A percentile compares a stretch with the other conserved stretches of the same genome.
Evolutionary conservation across 352 stramenopile genomes (phyloP).

Genomic region (Pythium folliculosum): DNA sequence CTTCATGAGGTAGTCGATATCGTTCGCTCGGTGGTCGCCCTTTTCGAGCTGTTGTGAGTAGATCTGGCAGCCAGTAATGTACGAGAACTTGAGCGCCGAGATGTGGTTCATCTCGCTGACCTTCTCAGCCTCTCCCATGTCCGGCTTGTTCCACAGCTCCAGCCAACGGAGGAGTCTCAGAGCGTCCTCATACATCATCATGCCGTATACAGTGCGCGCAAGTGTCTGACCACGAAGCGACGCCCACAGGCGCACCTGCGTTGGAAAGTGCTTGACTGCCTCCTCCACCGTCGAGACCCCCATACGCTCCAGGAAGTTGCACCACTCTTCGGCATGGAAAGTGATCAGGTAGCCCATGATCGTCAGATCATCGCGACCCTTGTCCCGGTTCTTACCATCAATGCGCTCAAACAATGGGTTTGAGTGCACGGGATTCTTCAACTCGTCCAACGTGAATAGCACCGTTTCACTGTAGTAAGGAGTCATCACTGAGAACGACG

Average conservation of each 20-base stretch:
- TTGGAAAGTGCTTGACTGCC: conserved; percentile 74
- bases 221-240: conserved; percentile 87
- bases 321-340: conserved; percentile 88
- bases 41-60: conserved; percentile 80
- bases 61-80: conserved; percentile 89
- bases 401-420: conserved; percentile 72
- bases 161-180: conserved; percentile 88
- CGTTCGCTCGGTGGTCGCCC: conserved; percentile 81
- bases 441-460: conserved; percentile 79
- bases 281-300: conserved; percentile 74
- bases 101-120: conserved; percentile 90
- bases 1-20: conserved; percentile 98
- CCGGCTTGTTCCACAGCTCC: conserved; percentile 82
- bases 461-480: conserved; percentile 90
- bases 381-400: conserved; percentile 72
- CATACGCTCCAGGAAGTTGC: conserved; percentile 85
- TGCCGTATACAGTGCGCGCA: conserved; percentile 80
- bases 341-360: conserved; percentile 90
- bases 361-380: conserved; percentile 72
- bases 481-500: conserved; percentile 87
- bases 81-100: conserved; percentile 85
- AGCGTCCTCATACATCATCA: conserved; percentile 92
- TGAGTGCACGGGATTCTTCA: conserved; percentile 78
- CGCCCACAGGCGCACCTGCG: conserved; percentile 85
- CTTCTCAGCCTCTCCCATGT: conserved; percentile 84